Percentiles rank a stretch among this genome's conserved stretches.
Conservation (phyloP, 305 asterid genomes). For the Ajuga reptans region DNA sequence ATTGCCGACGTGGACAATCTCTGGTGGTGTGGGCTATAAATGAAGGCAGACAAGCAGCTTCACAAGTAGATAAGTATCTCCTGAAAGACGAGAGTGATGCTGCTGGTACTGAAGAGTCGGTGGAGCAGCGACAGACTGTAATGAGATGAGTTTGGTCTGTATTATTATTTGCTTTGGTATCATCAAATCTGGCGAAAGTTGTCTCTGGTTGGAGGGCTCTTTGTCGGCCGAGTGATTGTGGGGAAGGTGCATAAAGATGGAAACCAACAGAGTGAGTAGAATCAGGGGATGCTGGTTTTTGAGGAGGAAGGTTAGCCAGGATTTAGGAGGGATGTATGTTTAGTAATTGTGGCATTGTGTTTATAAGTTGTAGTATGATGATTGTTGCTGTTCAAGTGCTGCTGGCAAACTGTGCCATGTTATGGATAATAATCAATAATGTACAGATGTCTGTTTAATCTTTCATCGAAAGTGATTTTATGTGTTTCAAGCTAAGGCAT, state of each 20-base stretch:
- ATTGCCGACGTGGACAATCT: slow-evolving; percentile 93
- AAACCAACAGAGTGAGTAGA: not conserved
- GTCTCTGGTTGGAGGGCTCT: not conserved
- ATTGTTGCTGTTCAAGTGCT: slow-evolving; percentile 4
- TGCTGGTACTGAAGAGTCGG: slow-evolving; percentile 10
- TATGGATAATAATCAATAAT: slow-evolving; percentile 1
- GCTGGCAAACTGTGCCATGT: slow-evolving; percentile 10
- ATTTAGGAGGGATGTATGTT: not conserved
- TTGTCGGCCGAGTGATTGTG: not conserved
- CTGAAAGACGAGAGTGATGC: slow-evolving; percentile 30
- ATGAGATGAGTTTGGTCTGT: slow-evolving; percentile 29
- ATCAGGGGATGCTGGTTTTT: not conserved
- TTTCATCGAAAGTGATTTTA: not conserved
- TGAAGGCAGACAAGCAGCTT: slow-evolving; percentile 95
- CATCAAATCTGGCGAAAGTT: not conserved
- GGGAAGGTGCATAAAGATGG: not conserved
- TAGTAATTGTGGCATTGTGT: slow-evolving; percentile 9
- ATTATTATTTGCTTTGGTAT: not conserved
- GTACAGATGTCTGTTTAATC: slow-evolving; percentile 14
- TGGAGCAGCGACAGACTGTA: slow-evolving; percentile 37
- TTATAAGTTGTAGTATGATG: slow-evolving; percentile 4
- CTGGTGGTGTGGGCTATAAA: slow-evolving; percentile 96
- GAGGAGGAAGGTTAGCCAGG: not conserved
- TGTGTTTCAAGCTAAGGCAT: too few relatives aligned
- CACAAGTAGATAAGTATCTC: slow-evolving; percentile 74